Percentiles rank a stretch among this genome's conserved stretches.
phyloP scores from a whole-genome alignment of 2,329 filamentous ascomycete species.

The Aspergillus hortae region DNA sequence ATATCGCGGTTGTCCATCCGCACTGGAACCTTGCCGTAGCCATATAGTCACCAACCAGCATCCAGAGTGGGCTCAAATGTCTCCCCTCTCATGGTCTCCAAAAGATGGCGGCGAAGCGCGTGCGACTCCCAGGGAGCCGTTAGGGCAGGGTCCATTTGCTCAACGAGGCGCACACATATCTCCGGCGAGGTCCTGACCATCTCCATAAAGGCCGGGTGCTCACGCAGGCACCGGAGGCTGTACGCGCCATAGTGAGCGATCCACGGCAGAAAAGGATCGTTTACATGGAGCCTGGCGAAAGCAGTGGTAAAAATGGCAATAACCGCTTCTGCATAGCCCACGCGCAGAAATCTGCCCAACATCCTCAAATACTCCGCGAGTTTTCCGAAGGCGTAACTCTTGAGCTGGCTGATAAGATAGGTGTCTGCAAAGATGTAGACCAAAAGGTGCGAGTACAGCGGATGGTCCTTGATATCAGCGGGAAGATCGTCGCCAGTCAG shows the following conservation, averaged over 20 bases:
- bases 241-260: neutral
- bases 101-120: neutral
- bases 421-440: slow-evolving; percentile 9
- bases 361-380: neutral
- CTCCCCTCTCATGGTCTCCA: too few relatives aligned
- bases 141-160: neutral
- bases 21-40: too few relatives aligned
- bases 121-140: neutral
- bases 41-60: too few relatives aligned
- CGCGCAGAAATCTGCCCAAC: neutral
- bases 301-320: neutral
- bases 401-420: slow-evolving; percentile 6
- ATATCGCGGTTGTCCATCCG: too few relatives aligned
- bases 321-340: neutral
- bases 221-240: neutral
- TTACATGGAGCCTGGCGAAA: neutral
- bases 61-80: too few relatives aligned
- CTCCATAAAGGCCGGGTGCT: neutral
- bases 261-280: neutral
- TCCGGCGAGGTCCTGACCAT: neutral
- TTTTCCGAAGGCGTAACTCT: slow-evolving; percentile 4
- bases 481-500: neutral
- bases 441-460: slow-evolving; percentile 2
- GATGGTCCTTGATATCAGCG: neutral
- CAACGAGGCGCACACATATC: neutral